Conservation (phyloP, 1,284 basidiomycete species). For the Cerrena zonata region DNA sequence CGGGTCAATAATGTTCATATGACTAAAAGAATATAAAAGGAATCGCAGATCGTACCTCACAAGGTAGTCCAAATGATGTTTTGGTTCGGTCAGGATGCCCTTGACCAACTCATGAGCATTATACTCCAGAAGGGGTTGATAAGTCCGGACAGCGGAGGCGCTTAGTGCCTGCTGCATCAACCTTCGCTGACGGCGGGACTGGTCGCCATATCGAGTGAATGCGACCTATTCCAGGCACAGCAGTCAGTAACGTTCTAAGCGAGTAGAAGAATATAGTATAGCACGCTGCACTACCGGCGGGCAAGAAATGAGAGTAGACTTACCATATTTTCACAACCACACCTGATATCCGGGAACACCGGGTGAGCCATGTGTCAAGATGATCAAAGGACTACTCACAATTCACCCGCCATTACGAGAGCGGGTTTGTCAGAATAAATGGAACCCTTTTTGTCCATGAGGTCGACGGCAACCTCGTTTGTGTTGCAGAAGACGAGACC, state of each 20-base stretch:
- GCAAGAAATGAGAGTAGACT: no score
- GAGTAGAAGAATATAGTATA: no score
- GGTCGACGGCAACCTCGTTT: slow-evolving; percentile 49
- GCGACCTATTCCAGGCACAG: slow-evolving; percentile 41
- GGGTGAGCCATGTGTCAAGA: neutral
- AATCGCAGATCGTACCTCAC: slow-evolving; percentile 16
- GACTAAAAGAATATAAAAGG: neutral
- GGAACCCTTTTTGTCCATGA: slow-evolving; percentile 61
- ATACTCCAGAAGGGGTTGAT: slow-evolving; percentile 52
- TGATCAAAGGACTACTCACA: slow-evolving; percentile 29
- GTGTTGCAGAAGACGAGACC: slow-evolving; percentile 62
- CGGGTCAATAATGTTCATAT: neutral
- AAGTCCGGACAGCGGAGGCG: slow-evolving; percentile 43
- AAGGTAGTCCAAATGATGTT: slow-evolving; percentile 26
- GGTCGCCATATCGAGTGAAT: slow-evolving; percentile 61
- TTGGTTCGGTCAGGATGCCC: slow-evolving; percentile 26
- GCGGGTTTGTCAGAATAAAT: slow-evolving; percentile 69
- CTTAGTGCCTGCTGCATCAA: slow-evolving; percentile 62
- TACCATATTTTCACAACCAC: slow-evolving; percentile 68
- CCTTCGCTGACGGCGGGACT: slow-evolving; percentile 56
- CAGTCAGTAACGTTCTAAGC: neutral
- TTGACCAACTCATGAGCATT: slow-evolving; percentile 36
- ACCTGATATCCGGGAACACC: slow-evolving; percentile 26
- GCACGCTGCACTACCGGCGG: slow-evolving; percentile 5
- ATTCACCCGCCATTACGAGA: slow-evolving; percentile 56